Evolutionary conservation across 768 basidiomycete genomes (phyloP).

Genomic region (Russula abietina): DNA sequence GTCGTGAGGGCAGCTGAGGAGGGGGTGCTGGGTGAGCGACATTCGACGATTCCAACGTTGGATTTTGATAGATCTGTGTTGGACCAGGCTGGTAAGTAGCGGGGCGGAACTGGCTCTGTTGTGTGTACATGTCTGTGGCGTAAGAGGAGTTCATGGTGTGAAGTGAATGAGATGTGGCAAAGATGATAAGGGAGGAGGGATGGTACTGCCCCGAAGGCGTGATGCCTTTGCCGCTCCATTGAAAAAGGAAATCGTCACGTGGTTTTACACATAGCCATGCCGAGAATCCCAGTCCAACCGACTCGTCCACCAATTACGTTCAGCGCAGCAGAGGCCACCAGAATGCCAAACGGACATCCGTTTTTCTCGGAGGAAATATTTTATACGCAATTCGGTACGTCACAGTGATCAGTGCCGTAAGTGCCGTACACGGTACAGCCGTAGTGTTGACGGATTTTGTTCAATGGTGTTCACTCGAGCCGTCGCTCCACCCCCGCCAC

Average conservation of each 20-base stretch:
- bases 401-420: conserved; percentile 11
- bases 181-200: neutral
- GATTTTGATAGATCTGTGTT: conserved; percentile 13
- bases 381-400: conserved; percentile 9
- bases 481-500: neutral
- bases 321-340: neutral
- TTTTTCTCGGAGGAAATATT: neutral
- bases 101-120: conserved; percentile 13
- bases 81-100: conserved; percentile 10
- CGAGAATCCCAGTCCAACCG: neutral
- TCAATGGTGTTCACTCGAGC: neutral
- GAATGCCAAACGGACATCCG: neutral
- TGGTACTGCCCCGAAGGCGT: neutral
- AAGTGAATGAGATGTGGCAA: neutral
- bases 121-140: conserved; percentile 2
- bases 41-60: conserved; percentile 7
- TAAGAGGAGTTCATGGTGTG: conserved; percentile 13
- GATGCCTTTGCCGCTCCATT: neutral
- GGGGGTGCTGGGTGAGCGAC: conserved; percentile 2
- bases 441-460: neutral
- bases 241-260: conserved; percentile 18
- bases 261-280: neutral
- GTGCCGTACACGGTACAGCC: no score
- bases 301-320: conserved; percentile 9
- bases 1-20: conserved; percentile 1